A percentile compares a stretch with the other conserved stretches of the same genome.
Conservation (phyloP, 2,329 filamentous ascomycete species). For the Blastomyces parvus region DNA sequence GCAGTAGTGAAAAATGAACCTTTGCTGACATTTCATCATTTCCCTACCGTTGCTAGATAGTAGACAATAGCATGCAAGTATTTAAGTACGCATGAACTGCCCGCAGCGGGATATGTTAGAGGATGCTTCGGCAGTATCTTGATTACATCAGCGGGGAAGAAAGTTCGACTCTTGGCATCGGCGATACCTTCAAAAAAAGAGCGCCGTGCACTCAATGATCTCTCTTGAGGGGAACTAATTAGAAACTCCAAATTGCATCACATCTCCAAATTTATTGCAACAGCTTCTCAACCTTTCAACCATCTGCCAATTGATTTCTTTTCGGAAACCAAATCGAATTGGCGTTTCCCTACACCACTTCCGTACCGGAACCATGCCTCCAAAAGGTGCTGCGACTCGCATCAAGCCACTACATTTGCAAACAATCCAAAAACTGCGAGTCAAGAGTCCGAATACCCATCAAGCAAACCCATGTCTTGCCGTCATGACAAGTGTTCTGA, state of each 20-base stretch:
- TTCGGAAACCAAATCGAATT: neutral
- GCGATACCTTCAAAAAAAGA: neutral
- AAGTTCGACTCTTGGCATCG: conserved; percentile 1
- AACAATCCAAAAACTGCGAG: conserved; percentile 47
- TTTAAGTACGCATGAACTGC: neutral
- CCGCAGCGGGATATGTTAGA: no score
- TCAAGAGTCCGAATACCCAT: conserved; percentile 51
- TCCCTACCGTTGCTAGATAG: neutral
- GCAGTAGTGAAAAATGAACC: conserved; percentile 4
- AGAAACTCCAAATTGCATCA: neutral
- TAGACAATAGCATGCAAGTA: neutral
- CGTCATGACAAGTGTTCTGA: conserved; percentile 57
- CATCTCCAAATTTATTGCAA: neutral
- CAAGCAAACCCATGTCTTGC: conserved; percentile 56
- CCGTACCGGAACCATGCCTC: conserved; percentile 28
- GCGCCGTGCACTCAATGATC: neutral
- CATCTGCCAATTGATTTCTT: neutral
- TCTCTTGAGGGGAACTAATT: neutral
- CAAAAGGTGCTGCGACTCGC: conserved; percentile 36
- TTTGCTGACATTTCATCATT: conserved; percentile 3
- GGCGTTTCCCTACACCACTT: neutral
- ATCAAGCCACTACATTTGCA: conserved; percentile 39
- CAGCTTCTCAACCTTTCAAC: neutral
- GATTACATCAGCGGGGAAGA: neutral
- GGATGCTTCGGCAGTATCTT: neutral